Evolutionary conservation across 139 green algal genomes (phyloP), one percentile per base, ranked within the genome.

Genomic region (Parachlorella kessleri): DNA sequence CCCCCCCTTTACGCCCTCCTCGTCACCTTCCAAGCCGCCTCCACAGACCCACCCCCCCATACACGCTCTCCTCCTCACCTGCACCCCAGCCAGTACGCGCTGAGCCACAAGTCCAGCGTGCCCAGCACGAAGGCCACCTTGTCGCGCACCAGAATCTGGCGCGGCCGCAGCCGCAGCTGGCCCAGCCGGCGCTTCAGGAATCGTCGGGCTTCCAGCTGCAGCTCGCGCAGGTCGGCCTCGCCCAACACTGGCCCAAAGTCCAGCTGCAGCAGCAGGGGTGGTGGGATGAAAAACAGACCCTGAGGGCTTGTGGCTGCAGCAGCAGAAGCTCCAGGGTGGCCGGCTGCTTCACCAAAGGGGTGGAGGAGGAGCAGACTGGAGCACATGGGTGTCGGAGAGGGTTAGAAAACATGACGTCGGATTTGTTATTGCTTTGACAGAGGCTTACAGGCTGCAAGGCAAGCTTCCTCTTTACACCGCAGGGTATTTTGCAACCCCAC

Each of bases 41-140:
- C n/a, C n/a, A n/a, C n/a, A n/a, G n/a, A n/a, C n/a, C n/a, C n/a
- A n/a, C n/a, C n/a, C n/a, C n/a, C n/a, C n/a, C n/a, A n/a, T n/a
- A n/a, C n/a, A n/a, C n/a, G n/a, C n/a, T n/a, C n/a, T n/a, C n/a
- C 6, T 28, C 8, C 75, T 72, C 41, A 80, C 75, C 30, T 70
- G 36, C 69, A 85, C 3, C 92, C 93, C 54, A 97, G 88, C 90
- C 91, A 97, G 77, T 93, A 97, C 2, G 92, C 88, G 26, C 82
- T 87, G 8, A 87, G 66, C 84, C 64, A 64, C 32, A 83, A 32
- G 24, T 68, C 21, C 14, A 78, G 10, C 4, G 76, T 83, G 67
- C 68, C 53, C 55, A 83, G 35, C 54, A 77, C 40, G 30, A 83
- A 85, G 1, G 75, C 73, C 3, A 86, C 18, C 55, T 86, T 86